These are phyloP conservation scores for Chytridium lagenaria DNA, from an alignment of 371 early-diverging fungal genomes.

Conservation along the genomic window DNA sequence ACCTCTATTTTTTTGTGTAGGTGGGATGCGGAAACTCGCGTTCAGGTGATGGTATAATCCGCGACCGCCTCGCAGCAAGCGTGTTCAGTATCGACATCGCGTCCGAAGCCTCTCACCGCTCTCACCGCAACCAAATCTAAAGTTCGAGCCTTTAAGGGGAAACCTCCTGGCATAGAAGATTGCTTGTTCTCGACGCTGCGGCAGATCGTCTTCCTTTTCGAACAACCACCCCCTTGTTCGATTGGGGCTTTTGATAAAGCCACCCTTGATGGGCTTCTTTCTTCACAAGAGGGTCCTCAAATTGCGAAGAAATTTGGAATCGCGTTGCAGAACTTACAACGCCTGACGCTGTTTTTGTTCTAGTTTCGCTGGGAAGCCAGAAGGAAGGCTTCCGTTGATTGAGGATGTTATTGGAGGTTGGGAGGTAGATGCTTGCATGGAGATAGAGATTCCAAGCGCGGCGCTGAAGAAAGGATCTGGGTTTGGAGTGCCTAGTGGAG, in stretches of 20 bases:
- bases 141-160: neutral
- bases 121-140: neutral
- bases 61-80: slow-evolving; percentile 14
- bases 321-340: slow-evolving; percentile 13
- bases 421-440: slow-evolving; percentile 31
- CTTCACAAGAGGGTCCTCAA: neutral
- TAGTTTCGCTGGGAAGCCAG: slow-evolving; percentile 31
- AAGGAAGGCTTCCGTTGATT: slow-evolving; percentile 24
- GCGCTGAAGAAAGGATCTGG: neutral
- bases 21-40: slow-evolving; percentile 32
- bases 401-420: slow-evolving; percentile 32
- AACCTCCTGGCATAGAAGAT: slow-evolving; percentile 23
- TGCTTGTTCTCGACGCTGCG: slow-evolving; percentile 13
- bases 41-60: slow-evolving; percentile 29
- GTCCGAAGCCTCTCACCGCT: slow-evolving; percentile 14
- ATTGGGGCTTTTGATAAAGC: slow-evolving; percentile 37
- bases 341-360: slow-evolving; percentile 18
- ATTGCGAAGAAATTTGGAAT: slow-evolving; percentile 19
- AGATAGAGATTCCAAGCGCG: slow-evolving; percentile 16
- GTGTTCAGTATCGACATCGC: slow-evolving; percentile 30
- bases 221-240: neutral
- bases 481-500: neutral
- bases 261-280: slow-evolving; percentile 33
- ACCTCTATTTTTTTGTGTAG: neutral
- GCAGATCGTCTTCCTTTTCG: slow-evolving; percentile 15